Evolutionary conservation across 768 basidiomycete genomes (phyloP), one percentile per base, ranked within the genome.

Genomic region (Coprinopsis cinerea): DNA sequence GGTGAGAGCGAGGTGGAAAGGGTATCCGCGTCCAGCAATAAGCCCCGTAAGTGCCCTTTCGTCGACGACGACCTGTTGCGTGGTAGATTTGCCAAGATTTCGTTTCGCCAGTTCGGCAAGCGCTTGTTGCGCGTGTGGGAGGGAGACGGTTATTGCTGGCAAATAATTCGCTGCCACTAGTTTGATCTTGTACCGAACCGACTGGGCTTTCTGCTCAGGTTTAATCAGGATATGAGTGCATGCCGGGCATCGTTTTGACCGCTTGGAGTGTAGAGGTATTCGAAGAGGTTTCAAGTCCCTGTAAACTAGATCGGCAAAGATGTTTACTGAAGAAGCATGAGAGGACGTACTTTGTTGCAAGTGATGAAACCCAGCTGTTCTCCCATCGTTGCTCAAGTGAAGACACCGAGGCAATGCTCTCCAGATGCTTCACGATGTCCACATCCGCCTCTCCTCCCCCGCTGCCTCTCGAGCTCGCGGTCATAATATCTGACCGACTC

Each of bases 201-300:
- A 92, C 57, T 92, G 91, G 0, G 93, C 87, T 63, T 99, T 99
- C 61, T 94, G 88, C 64, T 99, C 96, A 2, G 96, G 96, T 64
- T 97, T 96, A 68, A 97, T 96, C 54, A 99, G 79, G 57, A 98
- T 96, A 65, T 98, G 95, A 15, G 89, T 84, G 63, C 96, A 99
- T 1, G 76, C 77, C 13, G 92, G 86, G 69, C 96, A 99, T 3
- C 96, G 90, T 67, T 98, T 98, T 2, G 93, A 92, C 46, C 88
- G 82, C 65, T 97, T 98, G 0, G 92, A 89, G 56, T 88, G 91
- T 0, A 99, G 74, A 0, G 92, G 93, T 57, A 97, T 90, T 26
- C 96, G 87, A 40, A 90, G 73, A 0, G 96, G 96, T 62, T 81
- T 82, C 11, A 94, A 74, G 35, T 93, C 86, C 26, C 91, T 94